A percentile compares a stretch with the other conserved stretches of the same genome.
phyloP scores from a whole-genome alignment of 139 green algal genomes.

The Gonium pectorale region DNA sequence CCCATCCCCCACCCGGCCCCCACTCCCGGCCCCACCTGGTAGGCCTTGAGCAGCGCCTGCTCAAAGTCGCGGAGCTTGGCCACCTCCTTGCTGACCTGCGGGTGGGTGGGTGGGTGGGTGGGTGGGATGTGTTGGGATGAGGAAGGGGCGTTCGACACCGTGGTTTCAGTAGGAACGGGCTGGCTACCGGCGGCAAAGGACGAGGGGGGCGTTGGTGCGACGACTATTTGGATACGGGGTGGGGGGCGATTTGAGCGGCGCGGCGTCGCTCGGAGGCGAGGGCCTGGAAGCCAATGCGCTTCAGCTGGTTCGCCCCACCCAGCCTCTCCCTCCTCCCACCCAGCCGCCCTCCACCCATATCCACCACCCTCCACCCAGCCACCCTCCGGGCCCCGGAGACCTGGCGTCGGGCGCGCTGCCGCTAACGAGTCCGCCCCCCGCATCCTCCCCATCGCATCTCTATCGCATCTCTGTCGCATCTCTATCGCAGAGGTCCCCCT shows the following conservation, averaged over 20 bases:
- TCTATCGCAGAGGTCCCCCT: not conserved
- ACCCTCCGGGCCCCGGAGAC: not conserved
- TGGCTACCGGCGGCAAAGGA: too few relatives aligned
- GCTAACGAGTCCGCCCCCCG: not conserved
- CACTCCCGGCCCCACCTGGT: slow-evolving; percentile 57
- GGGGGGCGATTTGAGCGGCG: not conserved
- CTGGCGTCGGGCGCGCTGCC: not conserved
- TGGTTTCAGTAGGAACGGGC: too few relatives aligned
- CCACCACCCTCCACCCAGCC: not conserved
- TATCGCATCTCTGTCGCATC: not conserved
- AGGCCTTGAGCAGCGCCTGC: slow-evolving; percentile 78
- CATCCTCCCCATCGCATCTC: not conserved
- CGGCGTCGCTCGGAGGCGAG: too few relatives aligned
- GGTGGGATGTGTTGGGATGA: too few relatives aligned
- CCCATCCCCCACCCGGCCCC: not conserved
- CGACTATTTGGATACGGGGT: too few relatives aligned
- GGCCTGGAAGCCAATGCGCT: too few relatives aligned
- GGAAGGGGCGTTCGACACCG: too few relatives aligned
- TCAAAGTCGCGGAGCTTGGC: slow-evolving; percentile 84
- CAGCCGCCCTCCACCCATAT: too few relatives aligned
- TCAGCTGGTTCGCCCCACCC: too few relatives aligned
- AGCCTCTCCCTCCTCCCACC: too few relatives aligned
- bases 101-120: not conserved
- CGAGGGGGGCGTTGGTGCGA: not conserved
- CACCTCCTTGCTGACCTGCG: slow-evolving; percentile 89